Percentiles rank a stretch among this genome's conserved stretches.
These are phyloP conservation scores for Crepidotus variabilis DNA, from an alignment of 768 basidiomycete species.

Conservation along the genomic window DNA sequence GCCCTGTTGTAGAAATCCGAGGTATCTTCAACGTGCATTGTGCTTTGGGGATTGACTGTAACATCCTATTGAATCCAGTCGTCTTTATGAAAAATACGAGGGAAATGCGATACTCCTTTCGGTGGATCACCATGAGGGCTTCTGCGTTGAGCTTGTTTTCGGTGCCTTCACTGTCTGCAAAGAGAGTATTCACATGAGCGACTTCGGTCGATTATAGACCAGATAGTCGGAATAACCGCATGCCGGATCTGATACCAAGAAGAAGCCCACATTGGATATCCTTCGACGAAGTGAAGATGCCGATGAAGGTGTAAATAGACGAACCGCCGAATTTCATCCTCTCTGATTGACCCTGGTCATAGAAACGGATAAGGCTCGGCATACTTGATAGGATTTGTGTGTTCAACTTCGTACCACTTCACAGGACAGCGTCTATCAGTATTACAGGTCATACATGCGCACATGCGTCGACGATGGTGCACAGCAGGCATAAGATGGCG, in stretches of 20 bases:
- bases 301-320: conserved; percentile 8
- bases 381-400: too few relatives aligned
- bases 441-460: neutral
- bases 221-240: conserved; percentile 21
- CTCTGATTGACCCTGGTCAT: conserved; percentile 13
- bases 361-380: conserved; percentile 21
- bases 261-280: neutral
- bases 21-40: neutral
- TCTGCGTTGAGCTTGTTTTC: neutral
- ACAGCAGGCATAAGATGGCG: too few relatives aligned
- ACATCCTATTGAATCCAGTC: neutral
- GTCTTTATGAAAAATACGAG: conserved; percentile 21
- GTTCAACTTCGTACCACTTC: conserved; percentile 7
- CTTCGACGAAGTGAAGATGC: conserved; percentile 2
- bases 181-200: conserved; percentile 13
- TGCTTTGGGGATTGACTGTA: neutral
- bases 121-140: conserved; percentile 13
- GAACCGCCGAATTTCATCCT: conserved; percentile 19
- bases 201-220: conserved; percentile 17
- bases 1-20: neutral
- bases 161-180: neutral
- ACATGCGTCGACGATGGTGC: too few relatives aligned
- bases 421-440: neutral
- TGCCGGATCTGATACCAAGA: neutral
- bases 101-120: conserved; percentile 22